Evolutionary conservation across 768 basidiomycete species (phyloP).

Genomic region (Termitomyces sp.): DNA sequence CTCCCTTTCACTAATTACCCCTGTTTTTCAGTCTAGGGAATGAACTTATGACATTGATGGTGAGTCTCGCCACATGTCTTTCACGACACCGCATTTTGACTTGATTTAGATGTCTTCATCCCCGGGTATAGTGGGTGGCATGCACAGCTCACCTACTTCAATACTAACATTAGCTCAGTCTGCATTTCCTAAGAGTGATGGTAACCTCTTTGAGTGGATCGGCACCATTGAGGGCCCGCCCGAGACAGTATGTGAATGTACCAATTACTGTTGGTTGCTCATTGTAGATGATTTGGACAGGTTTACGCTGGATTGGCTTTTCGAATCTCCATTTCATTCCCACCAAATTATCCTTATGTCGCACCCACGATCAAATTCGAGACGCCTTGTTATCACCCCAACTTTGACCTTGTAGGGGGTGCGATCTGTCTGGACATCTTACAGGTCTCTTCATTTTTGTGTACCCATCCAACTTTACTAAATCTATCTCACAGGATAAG

Average conservation of each 20-base stretch:
- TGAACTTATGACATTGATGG: slow-evolving; percentile 90
- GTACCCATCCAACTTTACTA: background rate
- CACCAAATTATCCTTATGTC: slow-evolving; percentile 85
- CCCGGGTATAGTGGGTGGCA: slow-evolving; percentile 73
- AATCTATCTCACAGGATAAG: slow-evolving; percentile 58
- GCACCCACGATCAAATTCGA: slow-evolving; percentile 86
- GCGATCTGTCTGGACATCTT: slow-evolving; percentile 87
- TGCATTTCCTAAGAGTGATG: slow-evolving; percentile 85
- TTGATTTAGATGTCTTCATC: slow-evolving; percentile 75
- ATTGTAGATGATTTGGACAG: slow-evolving; percentile 32
- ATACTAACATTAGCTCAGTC: slow-evolving; percentile 47
- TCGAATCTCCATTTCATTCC: slow-evolving; percentile 83
- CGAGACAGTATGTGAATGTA: slow-evolving; percentile 52
- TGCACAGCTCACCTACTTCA: background rate
- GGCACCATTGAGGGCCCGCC: slow-evolving; percentile 84
- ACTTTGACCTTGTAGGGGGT: slow-evolving; percentile 77
- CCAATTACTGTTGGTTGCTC: background rate
- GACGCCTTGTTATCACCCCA: slow-evolving; percentile 89
- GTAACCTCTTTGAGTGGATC: slow-evolving; percentile 87
- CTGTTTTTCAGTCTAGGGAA: slow-evolving; percentile 56
- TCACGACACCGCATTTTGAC: background rate
- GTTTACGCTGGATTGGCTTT: slow-evolving; percentile 79
- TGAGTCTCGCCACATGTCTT: slow-evolving; percentile 30
- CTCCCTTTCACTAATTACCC: slow-evolving; percentile 4
- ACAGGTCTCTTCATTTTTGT: slow-evolving; percentile 48